Base-by-base conservation (phyloP, 192 early-diverging fungal genomes). In the Gonapodya sp. region DNA sequence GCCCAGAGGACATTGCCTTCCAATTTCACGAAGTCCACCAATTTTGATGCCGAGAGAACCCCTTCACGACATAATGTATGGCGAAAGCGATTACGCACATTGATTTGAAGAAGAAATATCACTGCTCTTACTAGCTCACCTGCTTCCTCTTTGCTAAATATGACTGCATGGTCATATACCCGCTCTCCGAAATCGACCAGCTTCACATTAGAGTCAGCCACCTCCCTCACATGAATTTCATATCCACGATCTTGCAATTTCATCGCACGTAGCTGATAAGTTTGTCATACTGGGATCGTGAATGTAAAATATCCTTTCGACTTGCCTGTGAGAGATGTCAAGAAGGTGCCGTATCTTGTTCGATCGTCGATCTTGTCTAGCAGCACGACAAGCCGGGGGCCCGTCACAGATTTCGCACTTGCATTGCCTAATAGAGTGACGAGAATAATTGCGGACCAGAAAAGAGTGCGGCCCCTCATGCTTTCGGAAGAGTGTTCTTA, bases 1-100 rank as follows among this genome's bases (percentile, higher is more conserved):
- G 92, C 94, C 16, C 96, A 78, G 1, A 99, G 37, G 35, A 98
- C 84, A 84, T 98, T 99, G 31, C 97, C 98, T 36, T 96, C 97
- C 33, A 91, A 88, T 75, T 96, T 92, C 46, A 98, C 89, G 84
- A 96, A 99, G 73, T 94, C 89, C 36, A 96, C 85, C 24, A 99
- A 85, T 36, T 89, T 34, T 16, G 75, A 31, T 33, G 46, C 46
- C 8, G 46, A 64, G 46, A 64, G 46, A 24, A 64, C 46, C 8
- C 46, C 46, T 64, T 16, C 24, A 24, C 24, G 46, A 8, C 8
- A 64, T 24, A n/a, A n/a, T n/a, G n/a, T n/a, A n/a, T n/a, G n/a
- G n/a, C n/a, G n/a, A n/a, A n/a, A n/a, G n/a, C n/a, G n/a, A n/a
- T n/a, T n/a, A n/a, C n/a, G n/a, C n/a, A n/a, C n/a, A n/a, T n/a